Evolutionary conservation across 352 stramenopile genomes (phyloP), one percentile per base, ranked within the genome.

Genomic region (Thalassiosira livingstoniorum): DNA sequence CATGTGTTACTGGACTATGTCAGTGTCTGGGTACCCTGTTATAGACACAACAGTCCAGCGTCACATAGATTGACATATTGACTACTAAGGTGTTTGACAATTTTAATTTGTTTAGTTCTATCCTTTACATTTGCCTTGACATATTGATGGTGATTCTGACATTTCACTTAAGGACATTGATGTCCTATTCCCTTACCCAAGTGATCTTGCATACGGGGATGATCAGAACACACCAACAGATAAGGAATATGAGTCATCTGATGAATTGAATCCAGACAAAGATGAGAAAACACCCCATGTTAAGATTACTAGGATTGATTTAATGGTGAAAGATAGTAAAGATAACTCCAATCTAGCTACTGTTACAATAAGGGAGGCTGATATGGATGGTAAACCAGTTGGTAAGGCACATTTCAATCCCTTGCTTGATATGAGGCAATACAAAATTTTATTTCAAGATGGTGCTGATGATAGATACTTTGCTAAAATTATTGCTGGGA

Each of bases 1-100:
- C n/a, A 58, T 58, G 47, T 58, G 47, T n/a, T 58, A 58, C 27
- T 58, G 47, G 47, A 58, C 27, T 5, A 58, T 27, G 11, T n/a
- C 47, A 29, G 47, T 29, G 21, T 58, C 47, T 25, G 47, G 47
- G 4, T 29, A 29, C 47, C 47, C 47, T 7, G 27, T 58, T 23
- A 5, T n/a, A 58, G 47, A 58, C 11, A 58, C 47, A 15, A 58
- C 47, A 25, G 47, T 58, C 5, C 47, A 58, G 27, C 47, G 47
- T 27, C 5, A 58, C n/a, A 7, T 23, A n/a, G 4, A n/a, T 29
- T 7, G 11, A 58, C 5, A 47, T 47, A 15, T 15, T 7, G 11
- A 4, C 7, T 58, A 15, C 5, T n/a, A 32, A 55, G 32, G 23
- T 69, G n/a, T 32, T 47, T 7, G 4, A 7, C n/a, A 25, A n/a